Base-by-base conservation (phyloP, 2,329 filamentous ascomycete genomes). In the Xylariaceae sp. region DNA sequence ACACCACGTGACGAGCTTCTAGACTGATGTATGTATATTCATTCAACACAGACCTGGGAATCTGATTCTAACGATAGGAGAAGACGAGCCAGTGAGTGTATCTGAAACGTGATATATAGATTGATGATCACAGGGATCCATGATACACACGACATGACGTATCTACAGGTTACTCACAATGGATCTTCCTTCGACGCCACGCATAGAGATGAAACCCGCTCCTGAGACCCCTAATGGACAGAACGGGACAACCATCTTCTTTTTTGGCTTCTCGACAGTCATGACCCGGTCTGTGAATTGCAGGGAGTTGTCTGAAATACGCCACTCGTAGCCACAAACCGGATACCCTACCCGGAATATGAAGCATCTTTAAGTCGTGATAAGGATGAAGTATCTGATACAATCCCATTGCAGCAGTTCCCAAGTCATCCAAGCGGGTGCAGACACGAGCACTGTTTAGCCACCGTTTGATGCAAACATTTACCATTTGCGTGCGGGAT, bases 91-190 rank as follows among this genome's bases (percentile, higher is more conserved):
- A 34, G 59, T 51, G 34, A 52, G 62, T 56, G 45, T 34, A 62
- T 62, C 51, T 60, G 62, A 64, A 64, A 64, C 62, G 39, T 49
- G 23, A 13, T 42, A 42, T 42, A 57, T 51, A 54, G 47, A 52
- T 18, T 48, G 49, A 53, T 23, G 18, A 53, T 60, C 54, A 23
- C 55, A 53, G 52, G 60, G 57, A 49, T 52, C 44, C 18, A 61
- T 56, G 18, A 56, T 39, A 52, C 11, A 42, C 11, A 42, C 37
- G 37, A 48, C 13, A n/a, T 13, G 18, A 44, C 8, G 11, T 44
- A 30, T 34, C 2, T 17, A 15, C 13, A 13, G 9, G 39, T n/a
- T 34, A 8, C 42, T n/a, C 42, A n/a, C 42, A 30, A 30, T 30
- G 23, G 23, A n/a, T 45, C 42, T n/a, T 45, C 35, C 51, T 39